phyloP scores from a whole-genome alignment of 1,284 basidiomycete species.

The Takashimella tepidaria region DNA sequence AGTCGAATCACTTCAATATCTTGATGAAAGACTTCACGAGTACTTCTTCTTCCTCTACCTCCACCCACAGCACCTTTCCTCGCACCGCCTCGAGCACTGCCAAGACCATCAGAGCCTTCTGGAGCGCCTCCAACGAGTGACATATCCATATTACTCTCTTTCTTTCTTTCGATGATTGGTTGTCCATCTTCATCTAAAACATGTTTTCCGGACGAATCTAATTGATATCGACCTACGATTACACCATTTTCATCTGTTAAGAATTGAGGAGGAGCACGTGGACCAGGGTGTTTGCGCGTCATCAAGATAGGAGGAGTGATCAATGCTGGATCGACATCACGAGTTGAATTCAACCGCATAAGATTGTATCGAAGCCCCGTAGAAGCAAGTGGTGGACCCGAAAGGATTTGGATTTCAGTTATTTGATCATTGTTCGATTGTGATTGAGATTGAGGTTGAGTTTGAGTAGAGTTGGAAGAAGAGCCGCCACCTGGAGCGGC shows the following conservation, averaged over 20 bases:
- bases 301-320: constrained; percentile 32
- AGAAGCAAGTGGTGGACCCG: constrained; percentile 14
- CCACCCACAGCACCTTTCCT: background rate
- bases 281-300: constrained; percentile 41
- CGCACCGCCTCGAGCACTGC: background rate
- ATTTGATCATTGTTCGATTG: constrained; percentile 12
- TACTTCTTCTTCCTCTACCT: constrained; percentile 20
- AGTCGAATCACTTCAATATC: constrained; percentile 40
- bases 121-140: constrained; percentile 30
- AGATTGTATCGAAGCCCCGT: constrained; percentile 33
- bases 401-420: constrained; percentile 39
- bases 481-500: background rate
- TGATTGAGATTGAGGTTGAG: constrained; percentile 1
- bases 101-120: too few relatives aligned
- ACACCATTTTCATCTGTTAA: constrained; percentile 34
- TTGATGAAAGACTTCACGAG: constrained; percentile 41
- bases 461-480: constrained; percentile 1
- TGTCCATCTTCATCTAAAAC: constrained; percentile 36
- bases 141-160: constrained; percentile 32
- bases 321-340: constrained; percentile 29
- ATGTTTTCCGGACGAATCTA: constrained; percentile 36
- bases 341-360: constrained; percentile 32
- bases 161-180: constrained; percentile 26
- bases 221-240: constrained; percentile 36
- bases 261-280: constrained; percentile 22